Percentiles rank a stretch among this genome's conserved stretches.
Evolutionary conservation across 1,284 basidiomycete genomes (phyloP).

Genomic region (Sanghuangporus sanghuang): DNA sequence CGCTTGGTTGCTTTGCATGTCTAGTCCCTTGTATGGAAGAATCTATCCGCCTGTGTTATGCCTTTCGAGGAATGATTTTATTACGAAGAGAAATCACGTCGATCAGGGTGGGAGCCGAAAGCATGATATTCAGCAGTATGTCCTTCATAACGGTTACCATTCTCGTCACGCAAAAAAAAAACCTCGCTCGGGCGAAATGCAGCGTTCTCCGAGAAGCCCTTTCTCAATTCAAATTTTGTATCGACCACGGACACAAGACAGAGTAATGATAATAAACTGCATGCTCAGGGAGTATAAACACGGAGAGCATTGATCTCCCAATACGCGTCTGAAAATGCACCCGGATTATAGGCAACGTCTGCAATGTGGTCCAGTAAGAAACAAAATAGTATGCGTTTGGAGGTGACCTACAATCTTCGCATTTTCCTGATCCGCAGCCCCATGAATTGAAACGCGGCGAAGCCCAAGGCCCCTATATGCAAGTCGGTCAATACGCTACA

Average conservation of each 20-base stretch:
- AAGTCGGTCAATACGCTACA: no score
- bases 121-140: no score
- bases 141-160: no score
- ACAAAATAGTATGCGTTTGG: neutral
- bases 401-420: conserved; percentile 20
- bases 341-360: conserved; percentile 53
- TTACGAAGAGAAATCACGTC: no score
- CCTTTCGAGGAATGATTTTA: no score
- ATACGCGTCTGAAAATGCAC: conserved; percentile 50
- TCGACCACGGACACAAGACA: neutral
- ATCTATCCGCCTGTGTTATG: no score
- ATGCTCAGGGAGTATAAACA: conserved; percentile 38
- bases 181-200: neutral
- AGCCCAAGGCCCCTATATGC: conserved; percentile 22
- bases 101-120: no score
- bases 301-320: conserved; percentile 58
- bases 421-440: conserved; percentile 15
- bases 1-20: no score
- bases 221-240: no score
- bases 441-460: conserved; percentile 11
- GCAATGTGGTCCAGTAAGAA: neutral
- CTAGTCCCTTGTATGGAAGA: no score
- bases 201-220: neutral
- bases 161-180: neutral
- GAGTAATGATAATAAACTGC: neutral